phyloP scores from a whole-genome alignment of 2,329 filamentous ascomycete genomes.

The Penicillium thymicola region DNA sequence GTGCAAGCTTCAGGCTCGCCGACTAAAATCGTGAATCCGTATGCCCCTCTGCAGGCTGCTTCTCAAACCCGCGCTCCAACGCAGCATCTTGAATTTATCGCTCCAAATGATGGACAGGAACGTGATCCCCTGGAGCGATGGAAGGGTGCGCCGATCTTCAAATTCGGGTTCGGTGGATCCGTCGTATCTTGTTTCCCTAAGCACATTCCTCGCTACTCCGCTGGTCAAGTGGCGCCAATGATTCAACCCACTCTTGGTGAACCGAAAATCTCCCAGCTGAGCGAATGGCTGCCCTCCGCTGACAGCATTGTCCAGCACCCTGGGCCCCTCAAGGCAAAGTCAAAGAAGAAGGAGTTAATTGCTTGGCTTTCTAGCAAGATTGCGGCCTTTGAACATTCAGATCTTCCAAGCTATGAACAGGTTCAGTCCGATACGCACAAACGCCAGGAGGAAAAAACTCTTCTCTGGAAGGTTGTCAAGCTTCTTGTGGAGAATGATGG shows the following conservation, averaged over 20 bases:
- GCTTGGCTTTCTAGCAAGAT: constrained; percentile 78
- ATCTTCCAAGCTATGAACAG: constrained; percentile 48
- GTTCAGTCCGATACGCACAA: constrained; percentile 54
- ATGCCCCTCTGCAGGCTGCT: constrained; percentile 33
- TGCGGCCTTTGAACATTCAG: constrained; percentile 62
- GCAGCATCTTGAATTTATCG: constrained; percentile 53
- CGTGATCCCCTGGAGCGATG: constrained; percentile 80
- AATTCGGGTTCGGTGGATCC: constrained; percentile 82
- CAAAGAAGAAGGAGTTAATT: constrained; percentile 91
- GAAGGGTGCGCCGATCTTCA: constrained; percentile 83
- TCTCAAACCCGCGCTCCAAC: constrained; percentile 44
- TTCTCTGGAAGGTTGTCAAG: constrained; percentile 84
- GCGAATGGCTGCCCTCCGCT: constrained; percentile 66
- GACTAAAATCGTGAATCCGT: constrained; percentile 36
- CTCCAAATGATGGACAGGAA: constrained; percentile 54
- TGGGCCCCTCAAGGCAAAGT: constrained; percentile 81
- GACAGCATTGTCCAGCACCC: constrained; percentile 79
- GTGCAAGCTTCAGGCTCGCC: constrained; percentile 48
- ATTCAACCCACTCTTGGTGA: constrained; percentile 81
- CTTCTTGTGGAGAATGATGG: constrained; percentile 86
- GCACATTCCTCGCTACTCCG: constrained; percentile 79
- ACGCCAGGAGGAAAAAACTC: constrained; percentile 70
- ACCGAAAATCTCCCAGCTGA: constrained; percentile 72
- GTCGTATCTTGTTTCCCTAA: constrained; percentile 84
- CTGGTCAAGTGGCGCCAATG: constrained; percentile 68